These are phyloP conservation scores for Penicillium paneum DNA, from an alignment of 2,329 filamentous ascomycete genomes.

Conservation along the genomic window DNA sequence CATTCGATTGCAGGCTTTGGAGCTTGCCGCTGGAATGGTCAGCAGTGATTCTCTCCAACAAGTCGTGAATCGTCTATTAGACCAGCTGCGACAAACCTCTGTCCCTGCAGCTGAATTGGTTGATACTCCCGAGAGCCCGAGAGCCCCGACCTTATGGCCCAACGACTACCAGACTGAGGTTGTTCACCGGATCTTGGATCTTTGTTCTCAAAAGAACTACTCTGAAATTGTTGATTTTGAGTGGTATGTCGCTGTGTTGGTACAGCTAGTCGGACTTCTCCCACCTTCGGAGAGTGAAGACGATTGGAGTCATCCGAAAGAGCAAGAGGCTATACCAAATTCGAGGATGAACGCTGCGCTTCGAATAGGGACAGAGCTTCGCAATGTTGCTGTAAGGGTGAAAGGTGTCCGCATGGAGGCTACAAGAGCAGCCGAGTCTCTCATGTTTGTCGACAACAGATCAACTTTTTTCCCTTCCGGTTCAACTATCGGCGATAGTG, in stretches of 20 bases:
- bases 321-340: conserved; percentile 13
- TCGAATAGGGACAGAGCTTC: conserved; percentile 75
- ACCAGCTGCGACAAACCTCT: conserved; percentile 70
- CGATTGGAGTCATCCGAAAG: conserved; percentile 17
- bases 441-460: conserved; percentile 60
- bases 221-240: conserved; percentile 84
- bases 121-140: conserved; percentile 9
- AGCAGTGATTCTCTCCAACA: conserved; percentile 77
- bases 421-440: conserved; percentile 74
- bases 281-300: conserved; percentile 29
- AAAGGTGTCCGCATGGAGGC: conserved; percentile 75
- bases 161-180: conserved; percentile 84
- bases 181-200: conserved; percentile 75
- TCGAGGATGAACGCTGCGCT: conserved; percentile 27
- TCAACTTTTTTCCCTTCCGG: conserved; percentile 56
- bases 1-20: conserved; percentile 86
- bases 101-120: conserved; percentile 30
- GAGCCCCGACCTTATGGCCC: conserved; percentile 59
- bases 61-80: conserved; percentile 82
- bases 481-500: conserved; percentile 55
- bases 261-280: conserved; percentile 71
- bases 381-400: conserved; percentile 89
- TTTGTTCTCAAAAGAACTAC: conserved; percentile 90
- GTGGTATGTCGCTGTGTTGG: conserved; percentile 91
- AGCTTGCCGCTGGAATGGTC: conserved; percentile 92